phyloP scores from a whole-genome alignment of 2,329 filamentous ascomycete species.

The Teratosphaeria zuluensis region DNA sequence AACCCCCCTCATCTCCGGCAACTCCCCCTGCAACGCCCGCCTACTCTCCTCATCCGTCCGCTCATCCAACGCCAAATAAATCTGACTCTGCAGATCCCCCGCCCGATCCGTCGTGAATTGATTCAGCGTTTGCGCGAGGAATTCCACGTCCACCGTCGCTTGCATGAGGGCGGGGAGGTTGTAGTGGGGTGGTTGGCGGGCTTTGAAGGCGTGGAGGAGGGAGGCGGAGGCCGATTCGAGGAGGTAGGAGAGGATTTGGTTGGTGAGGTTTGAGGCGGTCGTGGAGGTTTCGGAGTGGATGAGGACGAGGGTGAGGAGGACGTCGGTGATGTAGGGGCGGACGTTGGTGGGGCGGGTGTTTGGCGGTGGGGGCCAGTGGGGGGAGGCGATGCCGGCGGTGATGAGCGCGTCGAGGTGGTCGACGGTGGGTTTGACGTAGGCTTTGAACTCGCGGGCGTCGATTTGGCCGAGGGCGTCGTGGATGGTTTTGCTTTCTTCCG shows the following conservation, averaged over 20 bases:
- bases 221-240: constrained; percentile 72
- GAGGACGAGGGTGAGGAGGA: constrained; percentile 74
- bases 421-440: constrained; percentile 74
- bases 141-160: constrained; percentile 93
- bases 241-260: constrained; percentile 74
- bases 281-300: constrained; percentile 26
- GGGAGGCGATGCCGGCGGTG: constrained; percentile 58
- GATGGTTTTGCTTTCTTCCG: constrained; percentile 86
- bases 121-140: constrained; percentile 84
- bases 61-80: constrained; percentile 83
- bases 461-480: constrained; percentile 85
- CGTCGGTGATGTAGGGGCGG: constrained; percentile 79
- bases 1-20: constrained; percentile 79
- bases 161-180: constrained; percentile 81
- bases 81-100: constrained; percentile 71
- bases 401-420: constrained; percentile 61
- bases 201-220: constrained; percentile 70
- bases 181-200: constrained; percentile 46
- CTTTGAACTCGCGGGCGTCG: constrained; percentile 80
- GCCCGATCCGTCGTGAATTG: constrained; percentile 82
- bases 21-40: constrained; percentile 67
- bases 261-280: constrained; percentile 59
- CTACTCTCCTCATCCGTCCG: constrained; percentile 83
- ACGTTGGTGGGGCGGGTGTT: constrained; percentile 58
- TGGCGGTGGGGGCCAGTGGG: constrained; percentile 56